Evolutionary conservation across 805 yeast species (phyloP).

Genomic region (Wickerhamomyces alni): DNA sequence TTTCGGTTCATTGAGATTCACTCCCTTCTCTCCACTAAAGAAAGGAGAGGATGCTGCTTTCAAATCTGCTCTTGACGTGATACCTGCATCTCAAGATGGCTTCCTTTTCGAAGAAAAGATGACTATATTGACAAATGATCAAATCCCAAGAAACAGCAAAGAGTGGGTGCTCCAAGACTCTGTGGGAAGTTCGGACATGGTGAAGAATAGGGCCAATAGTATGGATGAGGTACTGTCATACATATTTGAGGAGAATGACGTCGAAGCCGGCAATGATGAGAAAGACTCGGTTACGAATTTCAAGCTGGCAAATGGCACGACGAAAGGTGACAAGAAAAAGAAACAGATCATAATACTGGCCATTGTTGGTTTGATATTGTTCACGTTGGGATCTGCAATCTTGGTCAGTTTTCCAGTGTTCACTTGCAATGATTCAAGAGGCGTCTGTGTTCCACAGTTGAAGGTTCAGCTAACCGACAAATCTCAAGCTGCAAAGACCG

Average conservation of each 20-base stretch:
- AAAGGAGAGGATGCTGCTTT: constrained; percentile 5
- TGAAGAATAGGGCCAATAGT: constrained; percentile 1
- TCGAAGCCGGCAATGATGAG: neutral
- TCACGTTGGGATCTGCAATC: neutral
- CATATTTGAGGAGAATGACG: neutral
- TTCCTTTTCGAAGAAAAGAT: neutral
- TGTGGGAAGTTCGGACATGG: neutral
- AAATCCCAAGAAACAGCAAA: neutral
- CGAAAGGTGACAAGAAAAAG: neutral
- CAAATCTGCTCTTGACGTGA: constrained; percentile 9
- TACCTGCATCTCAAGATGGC: constrained; percentile 1
- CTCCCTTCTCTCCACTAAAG: constrained; percentile 1
- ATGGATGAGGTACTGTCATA: constrained; percentile 3
- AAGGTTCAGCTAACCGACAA: constrained; percentile 34
- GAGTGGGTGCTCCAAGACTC: neutral
- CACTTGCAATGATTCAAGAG: constrained; percentile 26
- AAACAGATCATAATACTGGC: neutral
- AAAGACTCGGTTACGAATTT: neutral
- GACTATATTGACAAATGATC: neutral
- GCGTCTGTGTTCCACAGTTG: constrained; percentile 37
- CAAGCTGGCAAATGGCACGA: neutral
- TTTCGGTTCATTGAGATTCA: neutral
- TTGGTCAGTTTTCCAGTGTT: constrained; percentile 15
- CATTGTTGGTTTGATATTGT: neutral
- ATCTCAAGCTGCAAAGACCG: constrained; percentile 28